Conservation (phyloP, 2,329 filamentous ascomycete species). For the Didymella pomorum region DNA sequence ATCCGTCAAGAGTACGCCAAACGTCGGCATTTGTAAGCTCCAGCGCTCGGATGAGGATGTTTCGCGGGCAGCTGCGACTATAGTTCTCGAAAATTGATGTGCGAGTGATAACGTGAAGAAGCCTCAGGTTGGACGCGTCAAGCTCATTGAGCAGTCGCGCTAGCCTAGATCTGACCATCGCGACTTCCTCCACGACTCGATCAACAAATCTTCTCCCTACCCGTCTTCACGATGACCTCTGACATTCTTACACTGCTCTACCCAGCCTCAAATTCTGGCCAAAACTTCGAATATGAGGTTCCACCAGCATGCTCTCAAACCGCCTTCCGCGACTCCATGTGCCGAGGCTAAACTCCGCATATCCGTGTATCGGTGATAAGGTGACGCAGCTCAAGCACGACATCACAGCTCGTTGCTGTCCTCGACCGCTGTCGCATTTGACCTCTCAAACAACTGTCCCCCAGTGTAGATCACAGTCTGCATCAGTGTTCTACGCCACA, state of each 20-base stretch:
- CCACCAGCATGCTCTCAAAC: neutral
- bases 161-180: neutral
- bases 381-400: constrained; percentile 17
- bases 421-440: neutral
- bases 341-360: constrained; percentile 28
- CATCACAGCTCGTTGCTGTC: constrained; percentile 2
- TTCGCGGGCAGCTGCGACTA: neutral
- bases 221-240: neutral
- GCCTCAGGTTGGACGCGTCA: constrained; percentile 6
- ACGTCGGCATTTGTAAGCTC: neutral
- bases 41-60: neutral
- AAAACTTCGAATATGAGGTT: neutral
- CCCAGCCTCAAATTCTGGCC: neutral
- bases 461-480: neutral
- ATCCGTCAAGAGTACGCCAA: neutral
- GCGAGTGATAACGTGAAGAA: constrained; percentile 8
- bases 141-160: neutral
- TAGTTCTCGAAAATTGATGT: neutral
- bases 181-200: neutral
- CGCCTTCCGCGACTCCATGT: neutral
- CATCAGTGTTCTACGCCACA: neutral
- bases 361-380: constrained; percentile 21
- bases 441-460: neutral
- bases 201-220: neutral
- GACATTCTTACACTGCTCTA: neutral